Percentiles rank a stretch among this genome's conserved stretches.
Conservation (phyloP, 169 alveolate genomes). For the Sarcocystis neurona region DNA sequence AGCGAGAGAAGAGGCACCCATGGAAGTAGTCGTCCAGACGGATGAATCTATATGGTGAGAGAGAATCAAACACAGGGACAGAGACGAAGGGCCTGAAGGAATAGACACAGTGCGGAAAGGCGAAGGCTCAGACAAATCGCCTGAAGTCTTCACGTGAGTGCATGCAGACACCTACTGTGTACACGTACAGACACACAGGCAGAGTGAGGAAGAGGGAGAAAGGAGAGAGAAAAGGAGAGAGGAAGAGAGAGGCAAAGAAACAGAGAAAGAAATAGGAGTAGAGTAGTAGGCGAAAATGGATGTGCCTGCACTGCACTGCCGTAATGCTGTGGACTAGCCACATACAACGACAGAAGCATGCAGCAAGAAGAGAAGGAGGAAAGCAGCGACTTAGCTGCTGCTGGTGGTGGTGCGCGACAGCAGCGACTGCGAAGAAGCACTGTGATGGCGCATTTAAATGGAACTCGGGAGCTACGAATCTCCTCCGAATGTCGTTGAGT, state of each 20-base stretch:
- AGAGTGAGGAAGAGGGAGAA: background rate
- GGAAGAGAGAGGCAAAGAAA: background rate
- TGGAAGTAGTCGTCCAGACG: too few relatives aligned
- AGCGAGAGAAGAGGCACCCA: too few relatives aligned
- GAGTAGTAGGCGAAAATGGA: background rate
- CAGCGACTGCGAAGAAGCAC: too few relatives aligned
- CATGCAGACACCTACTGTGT: background rate
- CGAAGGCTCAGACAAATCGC: too few relatives aligned
- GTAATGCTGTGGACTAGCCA: background rate
- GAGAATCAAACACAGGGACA: background rate
- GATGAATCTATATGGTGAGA: background rate
- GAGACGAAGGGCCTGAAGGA: background rate
- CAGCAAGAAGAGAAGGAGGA: background rate
- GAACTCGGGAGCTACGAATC: too few relatives aligned
- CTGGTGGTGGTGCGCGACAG: too few relatives aligned
- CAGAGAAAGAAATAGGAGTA: background rate
- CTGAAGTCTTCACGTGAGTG: background rate
- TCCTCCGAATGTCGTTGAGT: too few relatives aligned
- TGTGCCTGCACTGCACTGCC: background rate
- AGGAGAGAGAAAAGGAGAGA: background rate
- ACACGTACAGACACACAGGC: background rate
- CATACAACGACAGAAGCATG: background rate
- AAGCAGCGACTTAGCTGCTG: background rate
- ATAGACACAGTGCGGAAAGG: background rate
- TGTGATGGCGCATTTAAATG: too few relatives aligned